Evolutionary conservation across 345 rosid species (phyloP).

Genomic region (Brassica incana): DNA sequence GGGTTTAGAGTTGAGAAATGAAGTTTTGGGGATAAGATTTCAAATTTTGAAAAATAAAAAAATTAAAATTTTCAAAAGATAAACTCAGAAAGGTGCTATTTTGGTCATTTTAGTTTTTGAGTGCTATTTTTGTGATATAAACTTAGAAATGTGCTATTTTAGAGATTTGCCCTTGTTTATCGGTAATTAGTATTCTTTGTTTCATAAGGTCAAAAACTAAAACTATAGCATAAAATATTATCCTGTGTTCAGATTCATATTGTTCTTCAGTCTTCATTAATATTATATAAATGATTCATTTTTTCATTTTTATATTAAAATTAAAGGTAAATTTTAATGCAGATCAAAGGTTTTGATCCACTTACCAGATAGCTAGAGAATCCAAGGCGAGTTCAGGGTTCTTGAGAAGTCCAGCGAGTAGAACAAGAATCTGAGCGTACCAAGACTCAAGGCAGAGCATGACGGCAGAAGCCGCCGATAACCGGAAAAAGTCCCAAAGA

Average conservation of each 20-base stretch:
- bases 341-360: neutral
- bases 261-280: neutral
- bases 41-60: too few species aligned
- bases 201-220: neutral
- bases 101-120: too few species aligned
- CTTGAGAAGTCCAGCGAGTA: constrained; percentile 62
- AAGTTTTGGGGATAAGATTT: too few species aligned
- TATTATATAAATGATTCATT: neutral
- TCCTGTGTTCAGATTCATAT: neutral
- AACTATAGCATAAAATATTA: neutral
- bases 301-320: neutral
- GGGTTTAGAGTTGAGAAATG: too few species aligned
- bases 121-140: too few species aligned
- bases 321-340: neutral
- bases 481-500: constrained; percentile 49
- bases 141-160: too few species aligned
- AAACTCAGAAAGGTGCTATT: too few species aligned
- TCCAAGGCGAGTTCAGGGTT: constrained; percentile 61
- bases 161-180: neutral
- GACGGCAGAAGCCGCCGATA: constrained; percentile 64
- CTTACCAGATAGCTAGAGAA: constrained; percentile 58
- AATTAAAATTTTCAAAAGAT: too few species aligned
- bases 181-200: neutral
- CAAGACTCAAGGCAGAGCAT: constrained; percentile 66
- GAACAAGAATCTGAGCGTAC: constrained; percentile 58